Evolutionary conservation across 495 filamentous ascomycete genomes (phyloP).

Genomic region (Tuber brumale): DNA sequence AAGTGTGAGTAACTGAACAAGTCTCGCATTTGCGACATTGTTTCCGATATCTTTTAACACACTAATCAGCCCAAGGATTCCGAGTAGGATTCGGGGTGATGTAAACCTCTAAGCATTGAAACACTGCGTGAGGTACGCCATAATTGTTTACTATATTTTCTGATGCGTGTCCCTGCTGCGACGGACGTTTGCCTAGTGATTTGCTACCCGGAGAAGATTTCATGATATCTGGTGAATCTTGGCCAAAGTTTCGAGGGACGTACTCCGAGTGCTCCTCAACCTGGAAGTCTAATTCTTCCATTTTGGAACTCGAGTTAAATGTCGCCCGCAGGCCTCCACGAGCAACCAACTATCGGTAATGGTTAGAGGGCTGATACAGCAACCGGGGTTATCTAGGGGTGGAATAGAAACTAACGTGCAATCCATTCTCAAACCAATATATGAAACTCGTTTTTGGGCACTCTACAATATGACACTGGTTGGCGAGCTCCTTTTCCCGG

Average conservation of each 20-base stretch:
- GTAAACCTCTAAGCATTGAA: constrained; percentile 51
- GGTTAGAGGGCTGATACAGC: constrained; percentile 1
- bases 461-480: constrained; percentile 51
- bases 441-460: constrained; percentile 50
- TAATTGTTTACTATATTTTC: constrained; percentile 50
- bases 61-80: neutral
- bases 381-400: neutral
- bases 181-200: constrained; percentile 49
- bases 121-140: constrained; percentile 45
- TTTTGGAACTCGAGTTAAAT: constrained; percentile 51
- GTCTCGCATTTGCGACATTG: constrained; percentile 53
- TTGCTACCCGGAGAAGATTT: constrained; percentile 57
- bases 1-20: constrained; percentile 50
- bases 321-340: constrained; percentile 49
- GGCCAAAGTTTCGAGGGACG: constrained; percentile 46
- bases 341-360: constrained; percentile 48
- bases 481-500: constrained; percentile 47
- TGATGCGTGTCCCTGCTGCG: constrained; percentile 48
- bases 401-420: constrained; percentile 46
- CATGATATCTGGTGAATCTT: constrained; percentile 44
- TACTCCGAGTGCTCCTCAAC: constrained; percentile 52
- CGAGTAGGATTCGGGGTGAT: neutral
- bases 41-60: constrained; percentile 50
- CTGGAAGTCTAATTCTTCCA: constrained; percentile 54
- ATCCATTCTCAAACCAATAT: constrained; percentile 55